Conservation (phyloP, 2,329 filamentous ascomycete genomes). For the Paradendryphiella salina region DNA sequence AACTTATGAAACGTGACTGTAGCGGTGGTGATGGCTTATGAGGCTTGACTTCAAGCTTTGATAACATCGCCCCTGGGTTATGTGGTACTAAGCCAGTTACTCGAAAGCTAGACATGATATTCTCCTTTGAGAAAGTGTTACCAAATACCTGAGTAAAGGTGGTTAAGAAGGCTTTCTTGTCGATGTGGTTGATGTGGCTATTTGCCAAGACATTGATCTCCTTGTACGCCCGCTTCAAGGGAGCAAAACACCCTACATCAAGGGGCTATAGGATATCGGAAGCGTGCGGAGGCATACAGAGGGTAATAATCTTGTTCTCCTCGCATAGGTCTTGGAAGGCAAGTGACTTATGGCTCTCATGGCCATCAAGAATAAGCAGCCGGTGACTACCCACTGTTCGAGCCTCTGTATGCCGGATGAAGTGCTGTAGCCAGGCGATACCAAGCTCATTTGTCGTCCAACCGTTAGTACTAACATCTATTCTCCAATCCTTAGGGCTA, state of each 20-base stretch:
- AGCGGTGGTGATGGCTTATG: not conserved
- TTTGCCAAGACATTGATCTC: not conserved
- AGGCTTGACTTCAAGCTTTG: not conserved
- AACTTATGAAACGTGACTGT: too few relatives aligned
- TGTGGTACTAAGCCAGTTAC: not conserved
- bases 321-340: constrained; percentile 44
- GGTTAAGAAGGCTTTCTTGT: not conserved
- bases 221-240: constrained; percentile 2
- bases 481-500: constrained; percentile 26
- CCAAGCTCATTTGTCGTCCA: constrained; percentile 44
- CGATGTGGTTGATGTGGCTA: not conserved
- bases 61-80: not conserved
- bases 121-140: not conserved
- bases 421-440: constrained; percentile 44
- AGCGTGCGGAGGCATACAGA: too few relatives aligned
- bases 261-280: too few relatives aligned
- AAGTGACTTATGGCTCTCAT: constrained; percentile 43
- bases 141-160: not conserved
- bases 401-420: constrained; percentile 37
- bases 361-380: constrained; percentile 47
- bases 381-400: constrained; percentile 32
- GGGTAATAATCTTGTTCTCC: constrained; percentile 46
- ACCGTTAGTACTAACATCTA: constrained; percentile 37
- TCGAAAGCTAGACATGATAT: constrained; percentile 9
- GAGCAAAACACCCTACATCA: too few relatives aligned